A percentile compares a stretch with the other conserved stretches of the same genome.
These are phyloP conservation scores for Cyberlindnera suaveolens DNA, from an alignment of 805 yeast genomes.

Conservation along the genomic window DNA sequence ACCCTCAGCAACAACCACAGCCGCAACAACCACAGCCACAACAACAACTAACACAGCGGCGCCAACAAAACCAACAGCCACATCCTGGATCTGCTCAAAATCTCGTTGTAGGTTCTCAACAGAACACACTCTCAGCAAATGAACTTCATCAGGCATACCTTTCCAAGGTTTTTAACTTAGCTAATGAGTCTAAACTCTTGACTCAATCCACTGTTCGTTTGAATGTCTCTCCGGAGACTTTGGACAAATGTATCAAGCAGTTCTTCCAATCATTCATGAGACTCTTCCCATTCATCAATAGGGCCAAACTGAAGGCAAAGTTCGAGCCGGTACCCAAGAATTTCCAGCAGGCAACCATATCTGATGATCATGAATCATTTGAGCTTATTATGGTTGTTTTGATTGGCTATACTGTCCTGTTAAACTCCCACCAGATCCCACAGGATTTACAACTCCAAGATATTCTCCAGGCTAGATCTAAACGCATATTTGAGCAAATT, in stretches of 20 bases:
- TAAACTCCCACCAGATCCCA: constrained; percentile 32
- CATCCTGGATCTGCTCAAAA: not conserved
- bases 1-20: not conserved
- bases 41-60: not conserved
- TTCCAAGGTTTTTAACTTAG: constrained; percentile 2
- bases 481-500: not conserved
- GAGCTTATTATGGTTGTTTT: constrained; percentile 49
- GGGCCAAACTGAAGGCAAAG: constrained; percentile 24
- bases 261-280: constrained; percentile 28
- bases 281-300: constrained; percentile 9
- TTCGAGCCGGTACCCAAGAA: constrained; percentile 9
- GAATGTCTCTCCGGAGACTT: not conserved
- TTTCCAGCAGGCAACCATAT: not conserved
- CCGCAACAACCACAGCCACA: not conserved
- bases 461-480: constrained; percentile 34
- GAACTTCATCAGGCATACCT: constrained; percentile 6
- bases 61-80: not conserved
- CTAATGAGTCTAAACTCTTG: not conserved
- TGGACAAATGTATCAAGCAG: constrained; percentile 32
- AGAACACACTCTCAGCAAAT: constrained; percentile 1
- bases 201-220: not conserved
- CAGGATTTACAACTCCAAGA: constrained; percentile 33
- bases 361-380: constrained; percentile 28
- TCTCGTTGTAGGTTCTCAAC: not conserved
- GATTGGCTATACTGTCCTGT: constrained; percentile 47